Evolutionary conservation across 75 land plant species (phyloP), one percentile per base, ranked within the genome.

Genomic region (Pinus tabuliformis): DNA sequence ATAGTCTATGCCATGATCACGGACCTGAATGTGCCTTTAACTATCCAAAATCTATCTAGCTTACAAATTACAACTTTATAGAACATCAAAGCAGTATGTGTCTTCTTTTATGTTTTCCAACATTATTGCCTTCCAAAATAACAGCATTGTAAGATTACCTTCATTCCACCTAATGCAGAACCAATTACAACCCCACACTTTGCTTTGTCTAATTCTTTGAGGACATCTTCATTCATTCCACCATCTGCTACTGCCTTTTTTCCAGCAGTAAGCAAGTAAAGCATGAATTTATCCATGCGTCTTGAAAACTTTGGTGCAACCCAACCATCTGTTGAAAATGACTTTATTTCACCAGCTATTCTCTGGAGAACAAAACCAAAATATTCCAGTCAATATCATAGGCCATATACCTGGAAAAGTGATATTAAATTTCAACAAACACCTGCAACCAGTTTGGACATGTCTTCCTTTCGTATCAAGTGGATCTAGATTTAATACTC

Each of bases 201-300:
- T 52, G 86, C n/a, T 80, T 84, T 84, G 77, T 86, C 88, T 49
- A 86, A 72, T 14, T 77, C 80, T 59, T 76, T 76, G 77, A 78
- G 75, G 22, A 78, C 75, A 30, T 79, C 78, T 52, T 75, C 81
- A 28, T 77, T 39, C 26, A 86, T 76, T 62, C 87, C 86, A 37
- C 84, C 87, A 83, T 86, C 82, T 20, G 52, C 82, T 28, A 86
- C 62, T 58, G 87, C 87, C 72, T 83, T 86, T 72, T 86, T 86
- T 37, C 87, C 87, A 52, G 87, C 87, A 30, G 86, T 86, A 17
- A 86, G 79, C 58, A 86, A 26, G 65, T 86, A 86, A 28, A 86
- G 86, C 87, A 86, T 86, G 73, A 86, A 86, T 72, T 86, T 86
- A 78, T 86, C 87, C 87, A 86, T 86, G 20, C 87, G 86, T 73